Evolutionary conservation across 768 basidiomycete species (phyloP), one percentile per base, ranked within the genome.

Genomic region (Boletus huronensis): DNA sequence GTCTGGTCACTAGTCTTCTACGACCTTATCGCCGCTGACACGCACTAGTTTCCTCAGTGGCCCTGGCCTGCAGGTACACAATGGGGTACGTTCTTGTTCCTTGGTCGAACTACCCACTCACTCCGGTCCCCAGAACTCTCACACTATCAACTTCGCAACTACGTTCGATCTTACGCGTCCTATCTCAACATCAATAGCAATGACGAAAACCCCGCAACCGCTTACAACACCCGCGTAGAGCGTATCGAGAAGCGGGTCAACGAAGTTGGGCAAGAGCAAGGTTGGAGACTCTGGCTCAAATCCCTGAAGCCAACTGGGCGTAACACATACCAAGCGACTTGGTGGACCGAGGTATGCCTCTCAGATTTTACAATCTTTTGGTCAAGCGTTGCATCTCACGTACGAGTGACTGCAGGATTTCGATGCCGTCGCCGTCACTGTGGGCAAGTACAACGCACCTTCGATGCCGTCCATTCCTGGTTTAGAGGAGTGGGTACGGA

Each of bases 181-280:
- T 59, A 50, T 25, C 52, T 59, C 7, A 46, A 46, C 26, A 34
- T 60, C 17, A 60, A 59, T 11, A 59, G 58, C 35, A 59, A 80
- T 49, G 79, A 79, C 48, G 63, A 65, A 8, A 77, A 72, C 50
- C 66, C 70, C 0, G 62, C 71, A 23, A 54, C 72, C 2, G 71
- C 72, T 3, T 80, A 76, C 64, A 77, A 77, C 62, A 81, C 79
- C 0, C 75, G 79, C 10, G 78, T 82, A 7, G 79, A 81, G 51
- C 64, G 63, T 13, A 65, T 76, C 29, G 72, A 78, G 53, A 81
- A 80, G 53, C 59, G 68, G 0, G 48, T 62, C n/a, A 62, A 72
- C 52, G 5, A 54, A 29, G 34, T 29, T 3, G 52, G 38, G 8
- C 38, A 56, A 29, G 54, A 56, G 17, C 58, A 47, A 14, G 58